phyloP scores from a whole-genome alignment of 306 rosid genomes.

The Castanea crenata region DNA sequence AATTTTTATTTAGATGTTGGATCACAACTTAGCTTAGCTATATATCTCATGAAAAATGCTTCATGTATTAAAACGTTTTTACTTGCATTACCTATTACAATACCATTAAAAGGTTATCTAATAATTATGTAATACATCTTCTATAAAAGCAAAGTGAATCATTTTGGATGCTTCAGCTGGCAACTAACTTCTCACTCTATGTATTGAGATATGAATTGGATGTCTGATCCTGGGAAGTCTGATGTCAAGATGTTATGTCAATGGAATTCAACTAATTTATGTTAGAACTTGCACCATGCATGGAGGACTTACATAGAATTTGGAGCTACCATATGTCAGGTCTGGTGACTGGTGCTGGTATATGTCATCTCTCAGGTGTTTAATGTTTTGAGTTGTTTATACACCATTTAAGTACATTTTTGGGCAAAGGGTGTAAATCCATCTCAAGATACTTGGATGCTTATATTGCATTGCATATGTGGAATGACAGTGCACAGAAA shows the following conservation, averaged over 20 bases:
- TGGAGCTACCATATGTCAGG: background rate
- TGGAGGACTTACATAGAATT: background rate
- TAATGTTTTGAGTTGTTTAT: background rate
- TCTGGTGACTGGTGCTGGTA: background rate
- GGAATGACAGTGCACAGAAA: constrained; percentile 13
- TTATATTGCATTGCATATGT: background rate
- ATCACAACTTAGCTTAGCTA: background rate
- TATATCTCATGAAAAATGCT: background rate
- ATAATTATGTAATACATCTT: background rate
- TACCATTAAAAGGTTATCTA: background rate
- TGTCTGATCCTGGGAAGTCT: background rate
- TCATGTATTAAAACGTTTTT: background rate
- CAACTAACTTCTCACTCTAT: background rate
- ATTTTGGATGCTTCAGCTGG: background rate
- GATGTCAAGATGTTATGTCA: background rate
- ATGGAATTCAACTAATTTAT: background rate
- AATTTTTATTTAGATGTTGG: background rate
- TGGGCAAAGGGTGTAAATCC: constrained; percentile 6
- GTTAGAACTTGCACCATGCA: background rate
- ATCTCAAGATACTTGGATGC: background rate
- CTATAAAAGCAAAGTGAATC: background rate
- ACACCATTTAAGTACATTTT: background rate
- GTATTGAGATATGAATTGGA: background rate
- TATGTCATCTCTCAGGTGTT: background rate
- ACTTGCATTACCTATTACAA: background rate